Evolutionary conservation across 495 filamentous ascomycete species (phyloP).

Genomic region (Penicillium lividum): DNA sequence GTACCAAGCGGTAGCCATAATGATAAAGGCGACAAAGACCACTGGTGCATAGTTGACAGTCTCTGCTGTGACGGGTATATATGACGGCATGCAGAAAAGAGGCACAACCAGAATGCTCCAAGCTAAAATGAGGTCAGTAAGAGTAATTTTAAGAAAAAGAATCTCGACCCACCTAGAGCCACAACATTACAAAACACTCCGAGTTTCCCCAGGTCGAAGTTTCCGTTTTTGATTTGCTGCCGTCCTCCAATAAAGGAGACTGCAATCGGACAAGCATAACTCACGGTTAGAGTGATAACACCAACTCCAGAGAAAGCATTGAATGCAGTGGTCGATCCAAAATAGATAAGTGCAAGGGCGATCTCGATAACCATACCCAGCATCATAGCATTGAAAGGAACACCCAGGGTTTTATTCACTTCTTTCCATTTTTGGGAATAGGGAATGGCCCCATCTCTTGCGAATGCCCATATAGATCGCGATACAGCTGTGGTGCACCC

Average conservation of each 20-base stretch:
- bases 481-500: conserved; percentile 17
- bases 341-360: conserved; percentile 58
- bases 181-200: conserved; percentile 57
- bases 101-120: conserved; percentile 60
- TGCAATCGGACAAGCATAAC: conserved; percentile 54
- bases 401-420: conserved; percentile 48
- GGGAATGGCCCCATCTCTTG: conserved; percentile 57
- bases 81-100: conserved; percentile 44
- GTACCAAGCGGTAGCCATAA: conserved; percentile 58
- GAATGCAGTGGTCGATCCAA: conserved; percentile 56
- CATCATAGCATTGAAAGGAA: conserved; percentile 53
- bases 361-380: conserved; percentile 52
- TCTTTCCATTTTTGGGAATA: conserved; percentile 57
- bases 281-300: conserved; percentile 56
- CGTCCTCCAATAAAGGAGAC: conserved; percentile 49
- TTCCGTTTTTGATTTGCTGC: conserved; percentile 47
- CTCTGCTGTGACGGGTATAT: conserved; percentile 37
- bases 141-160: neutral
- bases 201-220: conserved; percentile 56
- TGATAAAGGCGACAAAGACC: conserved; percentile 56
- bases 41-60: conserved; percentile 56
- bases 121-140: conserved; percentile 31
- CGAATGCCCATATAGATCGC: conserved; percentile 54
- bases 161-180: conserved; percentile 47
- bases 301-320: conserved; percentile 62